Percentiles rank a stretch among this genome's conserved stretches.
Evolutionary conservation across 805 yeast species (phyloP).

Genomic region (Phaffomyces antillensis): DNA sequence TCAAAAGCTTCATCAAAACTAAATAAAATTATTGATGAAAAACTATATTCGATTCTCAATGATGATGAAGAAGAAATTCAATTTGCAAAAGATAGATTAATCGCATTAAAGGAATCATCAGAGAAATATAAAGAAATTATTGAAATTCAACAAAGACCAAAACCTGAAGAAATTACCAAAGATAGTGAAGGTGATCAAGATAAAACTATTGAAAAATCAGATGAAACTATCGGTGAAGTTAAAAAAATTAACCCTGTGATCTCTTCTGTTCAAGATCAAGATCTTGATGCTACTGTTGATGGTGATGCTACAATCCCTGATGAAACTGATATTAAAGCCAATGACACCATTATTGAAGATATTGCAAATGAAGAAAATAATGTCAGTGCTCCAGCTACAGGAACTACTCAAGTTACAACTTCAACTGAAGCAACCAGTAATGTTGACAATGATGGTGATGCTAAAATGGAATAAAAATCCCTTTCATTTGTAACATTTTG

Average conservation of each 20-base stretch:
- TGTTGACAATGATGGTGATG: constrained; percentile 28
- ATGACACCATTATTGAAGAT: constrained; percentile 32
- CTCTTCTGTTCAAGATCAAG: constrained; percentile 21
- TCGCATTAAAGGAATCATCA: constrained; percentile 14
- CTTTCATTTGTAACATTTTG: not conserved
- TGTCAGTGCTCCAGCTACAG: constrained; percentile 6
- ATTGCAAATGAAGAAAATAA: constrained; percentile 9
- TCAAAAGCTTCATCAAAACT: constrained; percentile 27
- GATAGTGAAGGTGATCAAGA: constrained; percentile 9
- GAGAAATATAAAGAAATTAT: constrained; percentile 16
- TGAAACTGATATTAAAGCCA: constrained; percentile 35
- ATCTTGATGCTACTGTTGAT: constrained; percentile 30
- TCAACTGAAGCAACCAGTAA: not conserved
- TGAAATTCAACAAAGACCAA: constrained; percentile 5
- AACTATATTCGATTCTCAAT: constrained; percentile 1
- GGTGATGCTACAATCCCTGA: constrained; percentile 45
- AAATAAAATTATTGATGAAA: constrained; percentile 34
- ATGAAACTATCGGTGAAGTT: constrained; percentile 11
- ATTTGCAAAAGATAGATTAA: constrained; percentile 18
- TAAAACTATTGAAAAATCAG: constrained; percentile 17
- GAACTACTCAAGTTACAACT: constrained; percentile 5
- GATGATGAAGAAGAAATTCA: constrained; percentile 29
- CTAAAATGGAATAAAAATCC: constrained; percentile 20
- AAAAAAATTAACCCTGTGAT: constrained; percentile 19
- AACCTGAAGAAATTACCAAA: constrained; percentile 7